Evolutionary conservation across 257 asterid species (phyloP).

Genomic region (Primulina tabacum): DNA sequence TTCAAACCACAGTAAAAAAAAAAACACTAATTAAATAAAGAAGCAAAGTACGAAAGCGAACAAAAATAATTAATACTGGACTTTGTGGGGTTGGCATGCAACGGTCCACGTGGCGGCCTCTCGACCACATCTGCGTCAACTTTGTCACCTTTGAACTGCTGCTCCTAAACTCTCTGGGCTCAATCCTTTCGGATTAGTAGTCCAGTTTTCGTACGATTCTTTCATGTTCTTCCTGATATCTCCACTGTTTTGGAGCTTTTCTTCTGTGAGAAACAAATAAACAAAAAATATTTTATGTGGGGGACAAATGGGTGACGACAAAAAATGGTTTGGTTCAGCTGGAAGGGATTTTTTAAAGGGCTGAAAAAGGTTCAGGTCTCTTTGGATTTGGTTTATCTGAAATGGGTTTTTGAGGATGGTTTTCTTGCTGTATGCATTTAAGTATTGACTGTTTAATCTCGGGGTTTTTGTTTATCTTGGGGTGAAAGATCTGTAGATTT

Average conservation of each 20-base stretch:
- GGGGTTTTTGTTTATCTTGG: constrained; percentile 16
- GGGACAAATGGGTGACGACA: not conserved
- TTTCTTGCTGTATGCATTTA: not conserved
- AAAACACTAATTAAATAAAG: no score
- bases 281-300: not conserved
- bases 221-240: not conserved
- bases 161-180: not conserved
- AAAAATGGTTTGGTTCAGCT: constrained; percentile 21
- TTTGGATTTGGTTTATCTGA: constrained; percentile 12
- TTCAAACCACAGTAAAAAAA: no score
- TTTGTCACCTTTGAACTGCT: constrained; percentile 13
- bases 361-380: constrained; percentile 27
- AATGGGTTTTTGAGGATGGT: constrained; percentile 7
- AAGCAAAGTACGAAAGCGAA: no score
- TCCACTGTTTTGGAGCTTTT: not conserved
- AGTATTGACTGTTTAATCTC: not conserved
- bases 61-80: no score
- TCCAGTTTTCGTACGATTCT: constrained; percentile 5
- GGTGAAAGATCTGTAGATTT: constrained; percentile 16
- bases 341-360: constrained; percentile 20
- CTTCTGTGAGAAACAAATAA: not conserved
- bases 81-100: constrained; percentile 22
- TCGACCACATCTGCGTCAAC: constrained; percentile 32
- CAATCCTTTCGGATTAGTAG: constrained; percentile 21
- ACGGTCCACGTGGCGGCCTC: constrained; percentile 35